Evolutionary conservation across 1,284 basidiomycete species (phyloP).

Genomic region (Meripilus lineatus): DNA sequence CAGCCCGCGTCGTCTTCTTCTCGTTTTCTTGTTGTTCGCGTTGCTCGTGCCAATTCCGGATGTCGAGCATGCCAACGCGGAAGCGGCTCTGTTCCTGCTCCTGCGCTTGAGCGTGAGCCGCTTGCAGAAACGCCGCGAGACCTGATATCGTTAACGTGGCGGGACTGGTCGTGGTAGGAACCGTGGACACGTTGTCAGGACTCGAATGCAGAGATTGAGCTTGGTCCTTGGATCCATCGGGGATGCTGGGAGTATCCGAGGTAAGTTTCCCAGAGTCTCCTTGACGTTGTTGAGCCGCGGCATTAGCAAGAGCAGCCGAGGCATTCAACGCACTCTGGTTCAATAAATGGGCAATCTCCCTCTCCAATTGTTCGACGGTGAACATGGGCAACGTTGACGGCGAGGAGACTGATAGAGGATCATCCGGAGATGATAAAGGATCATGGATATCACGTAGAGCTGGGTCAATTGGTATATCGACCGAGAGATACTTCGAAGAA

Average conservation of each 20-base stretch:
- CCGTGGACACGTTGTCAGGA: background rate
- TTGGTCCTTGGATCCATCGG: no score
- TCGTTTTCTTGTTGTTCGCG: conserved; percentile 40
- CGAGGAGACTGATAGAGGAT: conserved; percentile 6
- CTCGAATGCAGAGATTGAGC: background rate
- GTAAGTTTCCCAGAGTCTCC: conserved; percentile 34
- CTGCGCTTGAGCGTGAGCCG: conserved; percentile 58
- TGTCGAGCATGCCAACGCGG: conserved; percentile 27
- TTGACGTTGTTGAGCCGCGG: conserved; percentile 59
- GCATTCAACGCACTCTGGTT: conserved; percentile 65
- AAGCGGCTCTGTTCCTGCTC: conserved; percentile 43
- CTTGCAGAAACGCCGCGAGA: conserved; percentile 69
- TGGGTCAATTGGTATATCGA: conserved; percentile 21
- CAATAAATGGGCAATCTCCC: conserved; percentile 65
- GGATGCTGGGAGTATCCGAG: conserved; percentile 8
- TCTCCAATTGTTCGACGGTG: conserved; percentile 62
- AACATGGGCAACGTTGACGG: no score
- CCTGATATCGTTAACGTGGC: conserved; percentile 37
- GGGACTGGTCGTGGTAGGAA: background rate
- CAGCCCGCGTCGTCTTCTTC: conserved; percentile 54
- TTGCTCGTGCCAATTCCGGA: conserved; percentile 17
- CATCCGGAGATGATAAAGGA: no score
- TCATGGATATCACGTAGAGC: conserved; percentile 28
- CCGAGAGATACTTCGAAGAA: conserved; percentile 27
- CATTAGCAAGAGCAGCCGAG: conserved; percentile 52